Conservation (phyloP, 495 filamentous ascomycete genomes). For the Oidiodendron maius region DNA sequence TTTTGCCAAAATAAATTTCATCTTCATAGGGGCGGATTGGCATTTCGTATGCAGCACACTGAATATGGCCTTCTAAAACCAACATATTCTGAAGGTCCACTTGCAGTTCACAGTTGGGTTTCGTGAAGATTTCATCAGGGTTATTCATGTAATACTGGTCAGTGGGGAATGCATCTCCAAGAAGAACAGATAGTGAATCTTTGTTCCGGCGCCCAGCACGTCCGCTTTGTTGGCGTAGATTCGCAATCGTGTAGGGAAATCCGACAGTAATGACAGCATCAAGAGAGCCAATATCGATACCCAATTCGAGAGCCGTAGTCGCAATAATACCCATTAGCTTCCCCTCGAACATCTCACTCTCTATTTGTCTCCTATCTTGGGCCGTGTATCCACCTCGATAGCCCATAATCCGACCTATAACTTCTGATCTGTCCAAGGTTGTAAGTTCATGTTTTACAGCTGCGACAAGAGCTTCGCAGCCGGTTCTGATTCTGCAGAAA, state of each 20-base stretch:
- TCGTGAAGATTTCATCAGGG: constrained; percentile 92
- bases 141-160: constrained; percentile 98
- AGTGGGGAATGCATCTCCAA: constrained; percentile 88
- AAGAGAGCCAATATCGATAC: constrained; percentile 91
- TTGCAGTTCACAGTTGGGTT: constrained; percentile 81
- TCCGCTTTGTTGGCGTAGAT: constrained; percentile 90
- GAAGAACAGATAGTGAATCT: constrained; percentile 84
- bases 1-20: constrained; percentile 69
- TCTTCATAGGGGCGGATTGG: constrained; percentile 78
- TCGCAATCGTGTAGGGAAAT: constrained; percentile 93
- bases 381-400: constrained; percentile 95
- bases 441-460: constrained; percentile 75
- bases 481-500: constrained; percentile 80
- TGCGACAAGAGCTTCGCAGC: constrained; percentile 79
- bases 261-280: constrained; percentile 93
- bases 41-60: constrained; percentile 95
- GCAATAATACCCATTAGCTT: constrained; percentile 90
- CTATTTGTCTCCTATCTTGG: constrained; percentile 85
- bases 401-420: constrained; percentile 79
- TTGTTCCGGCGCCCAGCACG: constrained; percentile 89
- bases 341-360: constrained; percentile 96
- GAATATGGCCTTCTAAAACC: constrained; percentile 86
- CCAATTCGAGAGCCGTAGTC: constrained; percentile 87
- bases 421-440: constrained; percentile 63
- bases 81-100: constrained; percentile 89